These are phyloP conservation scores for Saturnispora quitensis DNA, from an alignment of 805 yeast species.

Conservation along the genomic window DNA sequence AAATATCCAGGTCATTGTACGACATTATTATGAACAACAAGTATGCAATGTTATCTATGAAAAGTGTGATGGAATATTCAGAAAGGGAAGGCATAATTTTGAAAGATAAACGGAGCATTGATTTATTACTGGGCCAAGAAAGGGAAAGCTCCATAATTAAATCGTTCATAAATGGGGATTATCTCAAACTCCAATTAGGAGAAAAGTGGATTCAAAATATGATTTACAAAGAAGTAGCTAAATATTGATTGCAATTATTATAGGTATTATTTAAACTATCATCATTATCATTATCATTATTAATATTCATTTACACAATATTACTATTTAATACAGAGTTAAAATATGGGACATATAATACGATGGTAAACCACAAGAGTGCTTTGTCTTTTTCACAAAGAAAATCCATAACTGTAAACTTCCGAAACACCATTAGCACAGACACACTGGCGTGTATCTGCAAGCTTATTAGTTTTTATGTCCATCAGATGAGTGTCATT, in stretches of 20 bases:
- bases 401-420: constrained; percentile 6
- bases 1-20: constrained; percentile 54
- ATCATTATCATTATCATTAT: background rate
- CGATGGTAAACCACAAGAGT: background rate
- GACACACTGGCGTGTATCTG: constrained; percentile 2
- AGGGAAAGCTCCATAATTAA: constrained; percentile 3
- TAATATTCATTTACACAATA: background rate
- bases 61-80: constrained; percentile 22
- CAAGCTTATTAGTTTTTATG: background rate
- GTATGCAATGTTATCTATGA: constrained; percentile 18
- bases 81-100: constrained; percentile 21
- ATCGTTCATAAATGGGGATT: constrained; percentile 6
- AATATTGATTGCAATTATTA: background rate
- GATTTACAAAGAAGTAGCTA: constrained; percentile 1
- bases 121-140: background rate
- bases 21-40: constrained; percentile 15
- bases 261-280: too few relatives aligned
- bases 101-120: constrained; percentile 10
- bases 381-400: background rate
- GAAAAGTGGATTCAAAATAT: background rate
- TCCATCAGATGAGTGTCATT: constrained; percentile 11
- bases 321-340: background rate
- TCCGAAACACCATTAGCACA: constrained; percentile 12
- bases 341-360: background rate
- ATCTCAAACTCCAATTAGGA: background rate